Evolutionary conservation across 2,329 filamentous ascomycete species (phyloP).

Genomic region (Alternaria brassicicola): DNA sequence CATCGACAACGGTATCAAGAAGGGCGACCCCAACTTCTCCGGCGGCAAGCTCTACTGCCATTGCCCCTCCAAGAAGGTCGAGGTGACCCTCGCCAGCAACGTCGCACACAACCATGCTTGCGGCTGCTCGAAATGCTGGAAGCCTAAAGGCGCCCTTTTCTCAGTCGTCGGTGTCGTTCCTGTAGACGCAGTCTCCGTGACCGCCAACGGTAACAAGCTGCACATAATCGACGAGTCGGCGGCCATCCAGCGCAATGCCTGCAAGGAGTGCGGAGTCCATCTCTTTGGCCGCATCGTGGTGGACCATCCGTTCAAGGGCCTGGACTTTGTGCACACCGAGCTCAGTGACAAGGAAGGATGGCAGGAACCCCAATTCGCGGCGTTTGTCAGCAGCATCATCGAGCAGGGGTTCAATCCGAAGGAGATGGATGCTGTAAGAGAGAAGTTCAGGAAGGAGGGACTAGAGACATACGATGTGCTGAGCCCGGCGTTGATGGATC

Average conservation of each 20-base stretch:
- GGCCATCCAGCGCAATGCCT: constrained; percentile 61
- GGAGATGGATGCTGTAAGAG: constrained; percentile 62
- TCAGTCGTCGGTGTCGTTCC: constrained; percentile 68
- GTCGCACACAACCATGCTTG: constrained; percentile 73
- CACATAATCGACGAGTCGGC: constrained; percentile 59
- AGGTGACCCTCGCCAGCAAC: constrained; percentile 63
- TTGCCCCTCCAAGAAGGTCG: constrained; percentile 62
- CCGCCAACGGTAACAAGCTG: constrained; percentile 65
- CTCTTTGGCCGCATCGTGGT: constrained; percentile 69
- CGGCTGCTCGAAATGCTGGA: constrained; percentile 76
- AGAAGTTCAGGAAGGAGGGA: constrained; percentile 60
- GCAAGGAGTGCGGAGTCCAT: constrained; percentile 61
- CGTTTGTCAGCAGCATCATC: constrained; percentile 70
- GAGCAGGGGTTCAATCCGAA: constrained; percentile 68
- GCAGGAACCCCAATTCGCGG: constrained; percentile 74
- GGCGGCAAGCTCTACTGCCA: constrained; percentile 69
- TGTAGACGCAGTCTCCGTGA: constrained; percentile 60
- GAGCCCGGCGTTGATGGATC: constrained; percentile 67
- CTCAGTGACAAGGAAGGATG: constrained; percentile 66
- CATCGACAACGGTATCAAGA: constrained; percentile 66
- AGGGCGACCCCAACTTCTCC: constrained; percentile 60
- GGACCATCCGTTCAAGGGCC: constrained; percentile 69
- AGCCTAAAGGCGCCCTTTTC: constrained; percentile 68
- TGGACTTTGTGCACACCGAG: constrained; percentile 73
- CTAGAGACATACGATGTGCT: constrained; percentile 68